phyloP scores from a whole-genome alignment of 2,329 filamentous ascomycete species.

The Zymoseptoria passerinii region DNA sequence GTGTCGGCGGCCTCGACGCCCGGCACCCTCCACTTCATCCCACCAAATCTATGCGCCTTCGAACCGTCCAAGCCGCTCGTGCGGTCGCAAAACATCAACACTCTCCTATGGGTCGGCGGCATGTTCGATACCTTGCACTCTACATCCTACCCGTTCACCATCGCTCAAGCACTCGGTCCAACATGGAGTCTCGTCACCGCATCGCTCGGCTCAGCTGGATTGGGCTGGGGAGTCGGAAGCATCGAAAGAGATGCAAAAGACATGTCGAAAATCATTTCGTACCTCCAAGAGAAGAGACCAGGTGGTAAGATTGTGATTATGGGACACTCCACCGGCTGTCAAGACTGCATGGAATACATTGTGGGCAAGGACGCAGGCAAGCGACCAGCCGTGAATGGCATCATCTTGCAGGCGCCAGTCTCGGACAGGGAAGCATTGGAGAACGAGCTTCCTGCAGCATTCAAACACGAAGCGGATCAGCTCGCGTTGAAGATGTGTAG shows the following conservation, averaged over 20 bases:
- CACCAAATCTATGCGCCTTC: conserved; percentile 37
- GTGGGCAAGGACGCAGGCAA: conserved; percentile 24
- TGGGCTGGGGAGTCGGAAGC: conserved; percentile 47
- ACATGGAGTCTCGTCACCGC: conserved; percentile 44
- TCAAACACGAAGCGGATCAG: conserved; percentile 33
- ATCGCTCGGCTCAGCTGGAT: conserved; percentile 41
- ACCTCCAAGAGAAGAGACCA: conserved; percentile 37
- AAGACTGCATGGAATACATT: conserved; percentile 60
- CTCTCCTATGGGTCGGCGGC: conserved; percentile 62
- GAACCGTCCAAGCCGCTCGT: conserved; percentile 32
- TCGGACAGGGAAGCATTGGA: conserved; percentile 63
- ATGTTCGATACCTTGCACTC: conserved; percentile 62
- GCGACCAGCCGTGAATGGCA: conserved; percentile 57
- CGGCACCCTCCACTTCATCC: conserved; percentile 37
- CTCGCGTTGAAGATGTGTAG: conserved; percentile 45
- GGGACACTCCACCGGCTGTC: conserved; percentile 62
- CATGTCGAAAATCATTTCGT: conserved; percentile 44
- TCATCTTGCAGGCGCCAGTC: conserved; percentile 71
- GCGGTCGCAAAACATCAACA: conserved; percentile 39
- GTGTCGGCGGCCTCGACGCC: conserved; percentile 10
- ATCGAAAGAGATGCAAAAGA: conserved; percentile 49
- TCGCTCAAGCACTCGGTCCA: conserved; percentile 42
- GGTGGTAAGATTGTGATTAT: conserved; percentile 54
- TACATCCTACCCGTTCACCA: conserved; percentile 47
- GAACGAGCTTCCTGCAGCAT: conserved; percentile 37